Evolutionary conservation across 305 asterid genomes (phyloP).

Genomic region (Striga hermonthica): DNA sequence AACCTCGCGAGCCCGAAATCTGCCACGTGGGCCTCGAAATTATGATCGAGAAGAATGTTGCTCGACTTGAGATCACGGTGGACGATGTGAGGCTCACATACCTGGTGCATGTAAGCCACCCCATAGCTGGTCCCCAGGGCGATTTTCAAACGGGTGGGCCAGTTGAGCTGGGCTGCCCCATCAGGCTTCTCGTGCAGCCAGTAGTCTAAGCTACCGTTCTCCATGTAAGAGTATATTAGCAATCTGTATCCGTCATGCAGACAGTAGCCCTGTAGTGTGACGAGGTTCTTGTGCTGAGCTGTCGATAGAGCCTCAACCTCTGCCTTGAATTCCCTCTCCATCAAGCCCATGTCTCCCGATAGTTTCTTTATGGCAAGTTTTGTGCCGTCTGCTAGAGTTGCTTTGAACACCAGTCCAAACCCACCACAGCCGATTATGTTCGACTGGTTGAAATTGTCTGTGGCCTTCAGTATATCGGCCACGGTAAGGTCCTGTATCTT

Average conservation of each 20-base stretch:
- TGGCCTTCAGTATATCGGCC: conserved; percentile 77
- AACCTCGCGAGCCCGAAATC: conserved; percentile 89
- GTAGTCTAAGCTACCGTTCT: conserved; percentile 91
- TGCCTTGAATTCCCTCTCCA: conserved; percentile 96
- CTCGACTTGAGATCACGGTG: conserved; percentile 96
- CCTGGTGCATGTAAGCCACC: conserved; percentile 91
- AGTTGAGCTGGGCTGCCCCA: conserved; percentile 73
- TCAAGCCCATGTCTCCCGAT: conserved; percentile 91
- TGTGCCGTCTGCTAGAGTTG: conserved; percentile 67
- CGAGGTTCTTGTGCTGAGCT: conserved; percentile 87
- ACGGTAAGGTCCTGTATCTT: conserved; percentile 63
- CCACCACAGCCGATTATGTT: conserved; percentile 97
- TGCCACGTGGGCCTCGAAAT: conserved; percentile 88
- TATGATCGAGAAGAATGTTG: conserved; percentile 80
- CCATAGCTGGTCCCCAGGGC: conserved; percentile 78
- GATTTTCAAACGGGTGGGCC: conserved; percentile 79
- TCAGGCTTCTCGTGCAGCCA: conserved; percentile 94
- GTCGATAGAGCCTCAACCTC: conserved; percentile 92
- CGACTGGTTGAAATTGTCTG: conserved; percentile 83
- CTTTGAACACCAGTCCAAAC: conserved; percentile 88
- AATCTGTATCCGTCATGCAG: conserved; percentile 79
- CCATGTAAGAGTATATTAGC: conserved; percentile 87
- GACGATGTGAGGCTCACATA: conserved; percentile 90
- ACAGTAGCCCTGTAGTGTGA: conserved; percentile 86
- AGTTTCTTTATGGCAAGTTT: conserved; percentile 90